A percentile compares a stretch with the other conserved stretches of the same genome.
phyloP scores from a whole-genome alignment of 163 green algal genomes.

The Scenedesmus sp. region DNA sequence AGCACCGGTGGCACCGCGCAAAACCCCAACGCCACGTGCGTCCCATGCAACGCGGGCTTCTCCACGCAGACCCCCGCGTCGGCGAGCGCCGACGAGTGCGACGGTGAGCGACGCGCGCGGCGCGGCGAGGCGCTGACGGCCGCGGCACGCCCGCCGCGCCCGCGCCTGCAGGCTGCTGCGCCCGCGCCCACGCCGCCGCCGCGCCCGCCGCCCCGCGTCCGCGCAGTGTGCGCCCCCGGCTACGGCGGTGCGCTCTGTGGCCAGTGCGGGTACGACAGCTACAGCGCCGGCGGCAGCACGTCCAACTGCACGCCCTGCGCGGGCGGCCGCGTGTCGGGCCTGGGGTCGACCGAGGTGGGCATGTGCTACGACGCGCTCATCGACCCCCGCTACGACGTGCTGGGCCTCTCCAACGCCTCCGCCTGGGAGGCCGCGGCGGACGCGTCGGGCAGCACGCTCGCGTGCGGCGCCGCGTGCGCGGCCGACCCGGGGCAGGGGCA shows the following conservation, averaged over 20 bases:
- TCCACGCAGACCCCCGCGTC: slow-evolving; percentile 9
- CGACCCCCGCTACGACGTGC: neutral
- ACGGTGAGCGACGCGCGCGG: too few relatives aligned
- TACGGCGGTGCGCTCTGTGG: neutral
- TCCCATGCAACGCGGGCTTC: neutral
- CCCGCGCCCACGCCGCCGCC: too few relatives aligned
- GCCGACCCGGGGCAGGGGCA: too few relatives aligned
- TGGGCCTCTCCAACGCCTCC: slow-evolving; percentile 2
- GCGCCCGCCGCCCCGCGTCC: too few relatives aligned
- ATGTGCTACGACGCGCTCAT: slow-evolving; percentile 16
- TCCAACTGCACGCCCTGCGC: neutral
- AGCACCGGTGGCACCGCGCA: neutral
- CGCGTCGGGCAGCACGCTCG: too few relatives aligned
- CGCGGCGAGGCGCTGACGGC: too few relatives aligned
- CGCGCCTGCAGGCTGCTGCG: too few relatives aligned
- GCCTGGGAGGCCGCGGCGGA: neutral
- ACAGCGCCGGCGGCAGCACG: neutral
- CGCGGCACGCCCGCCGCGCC: too few relatives aligned
- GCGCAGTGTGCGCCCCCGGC: neutral
- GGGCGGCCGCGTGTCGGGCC: neutral
- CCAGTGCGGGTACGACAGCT: neutral
- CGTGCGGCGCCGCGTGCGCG: slow-evolving; percentile 3
- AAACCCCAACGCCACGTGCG: neutral
- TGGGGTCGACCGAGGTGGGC: neutral
- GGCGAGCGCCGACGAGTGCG: neutral